Base-by-base conservation (phyloP, 1,284 basidiomycete genomes). In the Takashimella tepidaria region DNA sequence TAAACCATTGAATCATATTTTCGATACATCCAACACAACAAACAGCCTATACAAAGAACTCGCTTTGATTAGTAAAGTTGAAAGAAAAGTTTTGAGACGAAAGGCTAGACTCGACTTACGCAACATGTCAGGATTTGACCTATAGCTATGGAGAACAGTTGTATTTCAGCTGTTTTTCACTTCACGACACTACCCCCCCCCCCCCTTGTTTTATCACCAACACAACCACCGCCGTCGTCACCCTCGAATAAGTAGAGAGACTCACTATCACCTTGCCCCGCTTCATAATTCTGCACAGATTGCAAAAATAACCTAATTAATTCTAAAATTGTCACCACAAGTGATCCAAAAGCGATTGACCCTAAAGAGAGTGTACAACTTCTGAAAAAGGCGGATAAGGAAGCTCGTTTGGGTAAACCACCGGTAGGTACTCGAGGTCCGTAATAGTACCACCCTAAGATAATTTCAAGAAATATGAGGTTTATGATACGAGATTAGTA, bases 271-370 rank as follows among this genome's bases (percentile, higher is more conserved):
- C 88, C 89, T 49, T 90, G 82, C 0, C 79, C 78, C 25, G 80
- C 80, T n/a, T 88, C 86, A 58, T 83, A 84, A 66, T 86, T 82
- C 61, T 84, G 79, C 12, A 84, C 74, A 20, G 83, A 75, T 51
- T 84, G 82, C 47, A 93, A 69, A 41, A 89, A 67, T 54, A 90
- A 78, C 45, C 84, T 78, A 44, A 92, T 62, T 4, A 92, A 68
- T 63, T 95, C 91, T 45, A 95, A 78, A 25, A 95, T 69, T 0
- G 92, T 90, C 44, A 95, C 90, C 58, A 95, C 89, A 63, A 95
- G 78, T 2, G 86, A 89, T 4, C 91, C 91, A 66, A 93, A 92
- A 4, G 89, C 88, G 64, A 95, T 91, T 0, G 88, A 90, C 5
- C 90, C 92, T 25, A 96, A 80, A 1, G 88, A 92, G 50, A 87